Conservation (phyloP, 2,329 filamentous ascomycete genomes). For the Colletotrichum orchidophilum region DNA sequence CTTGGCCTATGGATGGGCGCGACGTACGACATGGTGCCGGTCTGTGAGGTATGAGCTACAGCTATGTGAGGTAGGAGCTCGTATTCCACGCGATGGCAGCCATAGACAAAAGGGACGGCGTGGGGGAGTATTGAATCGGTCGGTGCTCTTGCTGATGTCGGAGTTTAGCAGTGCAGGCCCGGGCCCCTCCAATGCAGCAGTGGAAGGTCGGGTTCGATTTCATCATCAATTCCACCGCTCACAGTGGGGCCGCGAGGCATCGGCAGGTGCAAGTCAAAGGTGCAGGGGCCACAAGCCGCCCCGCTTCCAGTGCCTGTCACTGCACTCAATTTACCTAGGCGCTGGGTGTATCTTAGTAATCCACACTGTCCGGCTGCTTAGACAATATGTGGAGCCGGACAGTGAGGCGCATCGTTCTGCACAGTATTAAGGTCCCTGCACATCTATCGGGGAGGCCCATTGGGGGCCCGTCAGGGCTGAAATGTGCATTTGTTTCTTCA, state of each 20-base stretch:
- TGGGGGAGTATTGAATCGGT: neutral
- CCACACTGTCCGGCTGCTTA: neutral
- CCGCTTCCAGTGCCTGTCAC: neutral
- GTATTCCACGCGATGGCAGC: conserved; percentile 17
- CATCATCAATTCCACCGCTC: conserved; percentile 24
- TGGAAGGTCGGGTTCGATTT: conserved; percentile 1
- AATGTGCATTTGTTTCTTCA: neutral
- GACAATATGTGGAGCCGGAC: neutral
- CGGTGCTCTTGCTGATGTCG: conserved; percentile 17
- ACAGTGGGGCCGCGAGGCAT: neutral
- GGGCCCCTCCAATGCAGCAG: neutral
- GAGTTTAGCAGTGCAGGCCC: conserved; percentile 30
- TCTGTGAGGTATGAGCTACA: conserved; percentile 11
- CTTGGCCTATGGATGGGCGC: conserved; percentile 93
- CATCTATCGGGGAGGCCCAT: neutral
- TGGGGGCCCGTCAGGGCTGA: neutral
- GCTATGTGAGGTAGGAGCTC: conserved; percentile 22
- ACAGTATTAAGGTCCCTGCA: neutral
- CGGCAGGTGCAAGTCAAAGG: no score
- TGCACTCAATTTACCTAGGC: neutral
- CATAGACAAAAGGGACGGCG: conserved; percentile 9
- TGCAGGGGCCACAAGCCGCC: neutral
- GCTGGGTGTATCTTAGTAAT: neutral
- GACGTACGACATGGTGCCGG: conserved; percentile 82
- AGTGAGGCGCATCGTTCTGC: neutral